A percentile compares a stretch with the other conserved stretches of the same genome.
These are phyloP conservation scores for Chlorella sp. DNA, from an alignment of 139 green algal species.

Conservation along the genomic window DNA sequence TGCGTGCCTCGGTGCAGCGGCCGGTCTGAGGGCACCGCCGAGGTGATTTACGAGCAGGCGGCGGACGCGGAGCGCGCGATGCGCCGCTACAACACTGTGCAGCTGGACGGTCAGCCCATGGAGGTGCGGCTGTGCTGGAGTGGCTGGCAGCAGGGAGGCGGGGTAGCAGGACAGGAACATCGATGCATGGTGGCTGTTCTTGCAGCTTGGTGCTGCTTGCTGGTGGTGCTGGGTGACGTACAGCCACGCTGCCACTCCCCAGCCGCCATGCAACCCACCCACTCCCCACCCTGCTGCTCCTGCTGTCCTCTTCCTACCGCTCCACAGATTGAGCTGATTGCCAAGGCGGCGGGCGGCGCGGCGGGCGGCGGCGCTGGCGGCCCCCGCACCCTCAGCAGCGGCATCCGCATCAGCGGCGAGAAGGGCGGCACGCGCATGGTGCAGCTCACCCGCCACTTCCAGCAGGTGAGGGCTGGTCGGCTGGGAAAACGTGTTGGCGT, in stretches of 20 bases:
- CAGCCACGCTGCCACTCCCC: too few relatives aligned
- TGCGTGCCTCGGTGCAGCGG: slow-evolving; percentile 40
- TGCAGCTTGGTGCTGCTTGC: too few relatives aligned
- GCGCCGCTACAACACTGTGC: slow-evolving; percentile 66
- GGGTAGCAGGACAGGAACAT: too few relatives aligned
- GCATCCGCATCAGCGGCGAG: slow-evolving; percentile 53
- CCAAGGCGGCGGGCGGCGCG: slow-evolving; percentile 31
- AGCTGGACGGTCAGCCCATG: slow-evolving; percentile 70
- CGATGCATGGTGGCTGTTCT: too few relatives aligned
- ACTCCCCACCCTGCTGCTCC: background rate
- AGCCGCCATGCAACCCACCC: too few relatives aligned
- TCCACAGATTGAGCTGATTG: slow-evolving; percentile 58
- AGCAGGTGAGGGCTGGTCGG: slow-evolving; percentile 1
- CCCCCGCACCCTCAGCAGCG: slow-evolving; percentile 48
- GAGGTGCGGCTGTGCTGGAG: background rate
- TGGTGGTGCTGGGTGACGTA: too few relatives aligned
- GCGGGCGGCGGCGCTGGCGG: slow-evolving; percentile 6
- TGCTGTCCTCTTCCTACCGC: background rate
- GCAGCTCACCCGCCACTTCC: slow-evolving; percentile 31
- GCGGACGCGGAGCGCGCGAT: slow-evolving; percentile 50
- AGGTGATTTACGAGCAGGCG: slow-evolving; percentile 60
- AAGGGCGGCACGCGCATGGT: slow-evolving; percentile 26
- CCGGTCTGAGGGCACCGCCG: slow-evolving; percentile 55
- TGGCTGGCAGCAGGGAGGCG: too few relatives aligned
- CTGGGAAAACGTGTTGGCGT: too few relatives aligned